These are phyloP conservation scores for Bathelium albidoporum DNA, from an alignment of 495 filamentous ascomycete genomes.

Conservation along the genomic window DNA sequence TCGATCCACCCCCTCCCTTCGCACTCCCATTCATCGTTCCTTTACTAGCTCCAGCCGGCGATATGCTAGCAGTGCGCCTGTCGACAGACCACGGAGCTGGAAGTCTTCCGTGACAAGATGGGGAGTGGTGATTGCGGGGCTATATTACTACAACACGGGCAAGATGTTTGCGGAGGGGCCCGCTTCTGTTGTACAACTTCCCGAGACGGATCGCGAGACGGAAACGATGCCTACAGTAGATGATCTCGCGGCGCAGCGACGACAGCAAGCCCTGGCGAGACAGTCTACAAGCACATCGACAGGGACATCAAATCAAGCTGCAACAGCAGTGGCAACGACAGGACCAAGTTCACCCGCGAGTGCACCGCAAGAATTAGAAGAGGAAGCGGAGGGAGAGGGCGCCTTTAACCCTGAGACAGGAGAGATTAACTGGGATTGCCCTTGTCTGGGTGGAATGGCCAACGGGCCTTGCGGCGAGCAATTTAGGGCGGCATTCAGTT, in stretches of 20 bases:
- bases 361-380: constrained; percentile 52
- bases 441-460: constrained; percentile 95
- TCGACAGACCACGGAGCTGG: constrained; percentile 62
- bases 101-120: constrained; percentile 64
- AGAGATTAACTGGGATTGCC: constrained; percentile 99
- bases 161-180: constrained; percentile 76
- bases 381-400: constrained; percentile 73
- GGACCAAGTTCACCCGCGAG: constrained; percentile 16
- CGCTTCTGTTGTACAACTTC: constrained; percentile 25
- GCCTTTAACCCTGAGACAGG: constrained; percentile 97
- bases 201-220: constrained; percentile 22
- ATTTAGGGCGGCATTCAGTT: constrained; percentile 91
- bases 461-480: constrained; percentile 91
- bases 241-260: constrained; percentile 22
- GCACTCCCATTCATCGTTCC: constrained; percentile 7
- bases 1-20: neutral
- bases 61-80: constrained; percentile 61
- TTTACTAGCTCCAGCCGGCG: constrained; percentile 35
- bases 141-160: constrained; percentile 92
- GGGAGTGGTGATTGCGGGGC: constrained; percentile 61
- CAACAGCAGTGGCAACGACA: constrained; percentile 10
- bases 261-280: constrained; percentile 12
- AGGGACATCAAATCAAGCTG: neutral
- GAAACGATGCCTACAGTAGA: constrained; percentile 29
- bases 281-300: constrained; percentile 6